Conservation (phyloP, 1,284 basidiomycete genomes). For the Coniferiporia weirii region DNA sequence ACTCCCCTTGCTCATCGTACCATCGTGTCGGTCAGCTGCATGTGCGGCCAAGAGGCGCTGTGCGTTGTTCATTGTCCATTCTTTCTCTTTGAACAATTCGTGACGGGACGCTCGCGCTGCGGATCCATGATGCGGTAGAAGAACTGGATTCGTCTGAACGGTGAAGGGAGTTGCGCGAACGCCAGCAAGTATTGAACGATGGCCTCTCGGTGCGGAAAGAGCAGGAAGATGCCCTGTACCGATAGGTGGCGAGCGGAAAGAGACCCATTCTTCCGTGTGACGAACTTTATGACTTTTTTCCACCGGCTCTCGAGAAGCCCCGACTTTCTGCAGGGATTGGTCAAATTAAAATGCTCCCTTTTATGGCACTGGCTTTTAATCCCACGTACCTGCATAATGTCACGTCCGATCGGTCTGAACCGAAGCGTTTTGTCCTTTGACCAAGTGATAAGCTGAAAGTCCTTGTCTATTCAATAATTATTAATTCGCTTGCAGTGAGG, state of each 20-base stretch:
- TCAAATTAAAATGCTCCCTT: neutral
- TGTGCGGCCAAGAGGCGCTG: constrained; percentile 16
- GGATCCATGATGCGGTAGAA: constrained; percentile 32
- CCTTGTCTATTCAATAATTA: constrained; percentile 37
- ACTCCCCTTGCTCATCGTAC: constrained; percentile 55
- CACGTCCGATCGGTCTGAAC: constrained; percentile 83
- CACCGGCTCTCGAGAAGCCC: constrained; percentile 5
- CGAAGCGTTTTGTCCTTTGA: constrained; percentile 90
- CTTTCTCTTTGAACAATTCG: constrained; percentile 15
- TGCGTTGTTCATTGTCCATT: constrained; percentile 12
- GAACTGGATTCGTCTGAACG: constrained; percentile 29
- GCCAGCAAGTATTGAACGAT: constrained; percentile 62
- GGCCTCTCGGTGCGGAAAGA: constrained; percentile 63
- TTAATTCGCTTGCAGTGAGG: constrained; percentile 11
- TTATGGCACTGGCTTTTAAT: neutral
- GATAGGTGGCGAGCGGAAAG: constrained; percentile 46
- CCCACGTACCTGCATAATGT: constrained; percentile 55
- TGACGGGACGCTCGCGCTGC: constrained; percentile 29
- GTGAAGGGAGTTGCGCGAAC: constrained; percentile 51
- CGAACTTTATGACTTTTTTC: constrained; percentile 2
- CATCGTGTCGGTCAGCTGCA: constrained; percentile 30
- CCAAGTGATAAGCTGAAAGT: constrained; percentile 96
- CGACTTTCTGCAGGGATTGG: constrained; percentile 22
- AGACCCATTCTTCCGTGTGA: constrained; percentile 29
- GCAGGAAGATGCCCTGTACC: constrained; percentile 30